A percentile compares a stretch with the other conserved stretches of the same genome.
phyloP scores from a whole-genome alignment of 2,329 filamentous ascomycete species.

The Paecilomyces dactylethromorphus region DNA sequence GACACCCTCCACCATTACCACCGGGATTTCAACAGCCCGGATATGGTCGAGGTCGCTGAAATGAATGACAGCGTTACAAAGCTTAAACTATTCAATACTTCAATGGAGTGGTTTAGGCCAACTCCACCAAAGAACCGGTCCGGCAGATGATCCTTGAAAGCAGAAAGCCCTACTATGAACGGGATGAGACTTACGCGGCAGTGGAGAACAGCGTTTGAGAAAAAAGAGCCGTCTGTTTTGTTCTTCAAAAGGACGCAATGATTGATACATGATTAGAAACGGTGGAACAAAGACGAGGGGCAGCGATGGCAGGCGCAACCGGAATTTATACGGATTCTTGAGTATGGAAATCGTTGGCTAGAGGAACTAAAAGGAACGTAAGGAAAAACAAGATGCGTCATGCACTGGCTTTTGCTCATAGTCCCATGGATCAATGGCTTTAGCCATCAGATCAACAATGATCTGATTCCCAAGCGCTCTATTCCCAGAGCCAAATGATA shows the following conservation, averaged over 20 bases:
- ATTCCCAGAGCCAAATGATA: background rate
- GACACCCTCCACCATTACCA: slow-evolving; percentile 29
- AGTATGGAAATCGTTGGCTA: background rate
- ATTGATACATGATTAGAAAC: background rate
- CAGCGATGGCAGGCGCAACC: background rate
- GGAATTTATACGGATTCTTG: background rate
- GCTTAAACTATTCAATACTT: background rate
- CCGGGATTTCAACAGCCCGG: slow-evolving; percentile 37
- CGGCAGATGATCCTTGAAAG: background rate
- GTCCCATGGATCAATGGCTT: background rate
- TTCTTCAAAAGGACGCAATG: background rate
- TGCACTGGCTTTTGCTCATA: background rate
- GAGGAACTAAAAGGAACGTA: slow-evolving; percentile 2
- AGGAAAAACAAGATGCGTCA: slow-evolving; percentile 2
- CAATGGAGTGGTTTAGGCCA: background rate
- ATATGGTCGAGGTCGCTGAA: slow-evolving; percentile 32
- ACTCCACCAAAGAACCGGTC: background rate
- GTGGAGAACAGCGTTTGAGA: background rate
- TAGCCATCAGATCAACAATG: background rate
- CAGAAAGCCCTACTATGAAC: background rate
- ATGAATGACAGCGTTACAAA: background rate
- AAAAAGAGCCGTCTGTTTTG: background rate
- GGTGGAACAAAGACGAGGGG: background rate
- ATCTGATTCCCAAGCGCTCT: background rate
- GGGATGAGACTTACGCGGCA: background rate